phyloP scores from a whole-genome alignment of 1,284 basidiomycete genomes.

The Apiotrichum porosum region DNA sequence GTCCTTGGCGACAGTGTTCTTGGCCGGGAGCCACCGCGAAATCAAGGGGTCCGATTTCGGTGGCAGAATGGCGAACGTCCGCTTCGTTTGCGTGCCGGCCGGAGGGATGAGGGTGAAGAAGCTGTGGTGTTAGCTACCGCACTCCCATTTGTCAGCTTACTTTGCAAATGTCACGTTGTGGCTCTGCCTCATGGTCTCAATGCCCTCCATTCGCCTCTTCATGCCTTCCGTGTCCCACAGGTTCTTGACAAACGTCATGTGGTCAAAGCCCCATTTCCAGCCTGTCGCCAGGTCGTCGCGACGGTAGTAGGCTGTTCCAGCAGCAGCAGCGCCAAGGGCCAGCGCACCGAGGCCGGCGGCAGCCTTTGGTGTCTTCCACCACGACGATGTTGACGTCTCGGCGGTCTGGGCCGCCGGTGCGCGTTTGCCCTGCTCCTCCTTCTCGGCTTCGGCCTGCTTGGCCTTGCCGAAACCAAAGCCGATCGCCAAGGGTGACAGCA shows the following conservation, averaged over 20 bases:
- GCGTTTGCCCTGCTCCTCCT: background rate
- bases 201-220: slow-evolving; percentile 58
- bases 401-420: background rate
- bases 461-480: slow-evolving; percentile 45
- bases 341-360: slow-evolving; percentile 51
- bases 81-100: slow-evolving; percentile 52
- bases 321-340: slow-evolving; percentile 74
- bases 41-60: slow-evolving; percentile 54
- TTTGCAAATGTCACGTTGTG: slow-evolving; percentile 61
- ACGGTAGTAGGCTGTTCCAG: slow-evolving; percentile 75
- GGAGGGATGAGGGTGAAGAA: slow-evolving; percentile 72
- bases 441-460: slow-evolving; percentile 7
- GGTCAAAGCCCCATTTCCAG: slow-evolving; percentile 75
- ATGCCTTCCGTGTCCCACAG: slow-evolving; percentile 75
- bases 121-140: no score
- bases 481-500: slow-evolving; percentile 55
- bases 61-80: slow-evolving; percentile 75
- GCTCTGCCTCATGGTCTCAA: slow-evolving; percentile 58
- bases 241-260: slow-evolving; percentile 83
- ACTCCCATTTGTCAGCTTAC: no score
- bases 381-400: background rate
- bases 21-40: slow-evolving; percentile 58
- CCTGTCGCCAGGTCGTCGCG: slow-evolving; percentile 59
- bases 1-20: slow-evolving; percentile 65
- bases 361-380: slow-evolving; percentile 24